Evolutionary conservation across 2,329 filamentous ascomycete genomes (phyloP).

Genomic region (Alternaria arbusti): DNA sequence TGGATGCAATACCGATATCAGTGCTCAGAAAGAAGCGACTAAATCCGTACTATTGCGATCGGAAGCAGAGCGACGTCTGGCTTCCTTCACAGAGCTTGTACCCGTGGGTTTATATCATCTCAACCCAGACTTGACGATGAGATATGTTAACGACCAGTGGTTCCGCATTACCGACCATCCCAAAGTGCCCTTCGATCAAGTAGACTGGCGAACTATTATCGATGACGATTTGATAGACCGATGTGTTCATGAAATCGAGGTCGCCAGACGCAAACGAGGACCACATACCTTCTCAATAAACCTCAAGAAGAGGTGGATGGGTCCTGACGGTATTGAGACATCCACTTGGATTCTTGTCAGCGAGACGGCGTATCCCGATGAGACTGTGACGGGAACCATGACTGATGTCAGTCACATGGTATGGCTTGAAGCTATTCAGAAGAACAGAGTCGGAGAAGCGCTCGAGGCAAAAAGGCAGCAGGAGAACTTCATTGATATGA

Average conservation of each 20-base stretch:
- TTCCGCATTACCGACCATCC: conserved; percentile 21
- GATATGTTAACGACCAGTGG: conserved; percentile 29
- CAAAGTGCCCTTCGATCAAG: conserved; percentile 9
- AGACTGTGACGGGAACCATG: conserved; percentile 34
- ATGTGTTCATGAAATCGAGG: conserved; percentile 6
- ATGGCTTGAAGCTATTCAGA: conserved; percentile 29
- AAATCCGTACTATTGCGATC: conserved; percentile 13
- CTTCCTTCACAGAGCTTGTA: conserved; percentile 20
- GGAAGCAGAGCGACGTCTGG: conserved; percentile 24
- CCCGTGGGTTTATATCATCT: conserved; percentile 18
- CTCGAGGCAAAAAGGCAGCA: conserved; percentile 27
- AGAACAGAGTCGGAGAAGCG: conserved; percentile 16
- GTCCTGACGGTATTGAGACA: conserved; percentile 18
- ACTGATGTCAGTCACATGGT: conserved; percentile 45
- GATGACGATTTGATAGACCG: conserved; percentile 3
- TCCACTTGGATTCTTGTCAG: conserved; percentile 21
- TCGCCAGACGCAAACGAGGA: not conserved
- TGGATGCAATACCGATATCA: conserved; percentile 33
- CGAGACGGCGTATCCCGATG: conserved; percentile 19
- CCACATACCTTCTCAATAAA: conserved; percentile 14
- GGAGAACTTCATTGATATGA: conserved; percentile 36
- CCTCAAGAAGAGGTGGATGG: conserved; percentile 23
- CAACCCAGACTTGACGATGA: conserved; percentile 19
- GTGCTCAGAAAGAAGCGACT: conserved; percentile 30
- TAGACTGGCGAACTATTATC: conserved; percentile 10